Conservation (phyloP, 73 alveolate species). For the Paraurostyla sp. region DNA sequence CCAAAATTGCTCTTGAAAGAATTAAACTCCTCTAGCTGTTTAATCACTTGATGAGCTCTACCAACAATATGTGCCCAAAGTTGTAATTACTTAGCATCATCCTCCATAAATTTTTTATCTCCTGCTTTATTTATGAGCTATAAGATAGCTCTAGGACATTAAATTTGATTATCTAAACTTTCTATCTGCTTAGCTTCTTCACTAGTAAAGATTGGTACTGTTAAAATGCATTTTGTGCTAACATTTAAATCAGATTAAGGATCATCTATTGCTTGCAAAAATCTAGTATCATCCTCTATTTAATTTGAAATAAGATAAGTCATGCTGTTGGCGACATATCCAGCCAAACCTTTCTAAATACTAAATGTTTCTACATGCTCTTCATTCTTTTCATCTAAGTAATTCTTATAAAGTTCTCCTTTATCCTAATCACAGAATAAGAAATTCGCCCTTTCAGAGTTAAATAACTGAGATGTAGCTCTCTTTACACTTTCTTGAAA, state of each 20-base stretch:
- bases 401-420: constrained; percentile 42
- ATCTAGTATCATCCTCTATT: constrained; percentile 53
- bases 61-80: constrained; percentile 37
- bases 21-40: constrained; percentile 43
- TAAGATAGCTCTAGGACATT: constrained; percentile 47
- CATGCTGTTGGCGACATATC: constrained; percentile 47
- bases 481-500: constrained; percentile 36
- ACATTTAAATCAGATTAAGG: constrained; percentile 1
- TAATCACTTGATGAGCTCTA: constrained; percentile 39
- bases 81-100: constrained; percentile 4
- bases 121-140: constrained; percentile 23
- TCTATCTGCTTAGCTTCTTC: constrained; percentile 19
- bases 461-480: constrained; percentile 18
- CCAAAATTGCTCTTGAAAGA: constrained; percentile 52
- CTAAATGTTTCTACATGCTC: constrained; percentile 49
- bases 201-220: constrained; percentile 32
- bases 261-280: constrained; percentile 45
- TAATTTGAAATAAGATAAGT: constrained; percentile 22
- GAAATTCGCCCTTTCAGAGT: constrained; percentile 37
- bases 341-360: constrained; percentile 45
- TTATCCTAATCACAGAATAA: constrained; percentile 42
- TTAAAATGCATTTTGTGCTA: background rate
- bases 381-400: constrained; percentile 1
- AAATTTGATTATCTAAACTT: background rate
- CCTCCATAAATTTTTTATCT: constrained; percentile 44